These are phyloP conservation scores for Agrocybe pediades DNA, from an alignment of 768 basidiomycete species.

Conservation along the genomic window DNA sequence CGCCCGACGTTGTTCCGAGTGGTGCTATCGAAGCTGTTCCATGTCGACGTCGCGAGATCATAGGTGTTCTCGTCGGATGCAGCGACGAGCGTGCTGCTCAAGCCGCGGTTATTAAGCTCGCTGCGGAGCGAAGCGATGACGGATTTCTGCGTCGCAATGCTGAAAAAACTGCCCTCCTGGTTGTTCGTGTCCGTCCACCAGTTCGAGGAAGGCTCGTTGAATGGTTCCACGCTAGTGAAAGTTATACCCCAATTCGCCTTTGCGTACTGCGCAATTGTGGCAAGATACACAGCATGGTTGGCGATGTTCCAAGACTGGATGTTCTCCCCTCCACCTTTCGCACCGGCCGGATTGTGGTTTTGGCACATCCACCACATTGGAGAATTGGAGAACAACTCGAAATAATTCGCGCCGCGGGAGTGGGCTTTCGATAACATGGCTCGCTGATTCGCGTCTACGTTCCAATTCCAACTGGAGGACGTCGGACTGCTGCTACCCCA, in stretches of 20 bases:
- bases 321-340: slow-evolving; percentile 13
- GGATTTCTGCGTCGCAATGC: slow-evolving; percentile 13
- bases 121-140: slow-evolving; percentile 13
- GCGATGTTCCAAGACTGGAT: slow-evolving; percentile 18
- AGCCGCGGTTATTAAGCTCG: slow-evolving; percentile 17
- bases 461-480: slow-evolving; percentile 20
- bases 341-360: slow-evolving; percentile 19
- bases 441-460: slow-evolving; percentile 15
- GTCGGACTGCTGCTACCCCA: slow-evolving; percentile 15
- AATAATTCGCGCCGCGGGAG: slow-evolving; percentile 13
- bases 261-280: slow-evolving; percentile 19
- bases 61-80: slow-evolving; percentile 18
- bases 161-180: slow-evolving; percentile 20
- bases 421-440: slow-evolving; percentile 15
- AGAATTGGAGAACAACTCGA: slow-evolving; percentile 19
- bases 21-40: slow-evolving; percentile 17
- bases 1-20: slow-evolving; percentile 11
- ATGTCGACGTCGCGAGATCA: slow-evolving; percentile 15
- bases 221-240: slow-evolving; percentile 15
- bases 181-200: slow-evolving; percentile 22
- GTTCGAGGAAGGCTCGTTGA: slow-evolving; percentile 18
- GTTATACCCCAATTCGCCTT: slow-evolving; percentile 19
- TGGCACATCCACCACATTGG: slow-evolving; percentile 22
- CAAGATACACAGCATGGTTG: slow-evolving; percentile 17
- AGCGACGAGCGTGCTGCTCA: slow-evolving; percentile 11